Evolutionary conservation across 148 eudicot species (phyloP).

Genomic region (Arbutus unedo): DNA sequence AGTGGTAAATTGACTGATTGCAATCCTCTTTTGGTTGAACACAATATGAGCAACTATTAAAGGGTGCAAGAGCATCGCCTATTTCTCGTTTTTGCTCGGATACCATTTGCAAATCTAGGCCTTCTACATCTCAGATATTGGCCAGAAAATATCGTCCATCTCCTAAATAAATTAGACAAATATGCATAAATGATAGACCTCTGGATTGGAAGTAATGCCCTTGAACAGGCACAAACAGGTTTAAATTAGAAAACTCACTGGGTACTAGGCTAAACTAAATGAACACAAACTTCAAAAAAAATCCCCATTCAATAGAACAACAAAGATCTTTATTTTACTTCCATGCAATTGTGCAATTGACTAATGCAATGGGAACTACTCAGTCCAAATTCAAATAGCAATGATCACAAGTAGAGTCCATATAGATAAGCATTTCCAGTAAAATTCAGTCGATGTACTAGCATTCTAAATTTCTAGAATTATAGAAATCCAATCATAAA

Average conservation of each 20-base stretch:
- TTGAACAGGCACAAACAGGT: slow-evolving; percentile 15
- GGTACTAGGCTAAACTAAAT: slow-evolving; percentile 14
- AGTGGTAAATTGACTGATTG: background rate
- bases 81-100: too few species aligned
- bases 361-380: slow-evolving; percentile 9
- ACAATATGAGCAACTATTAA: background rate
- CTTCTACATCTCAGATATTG: background rate
- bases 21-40: background rate
- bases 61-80: background rate
- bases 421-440: slow-evolving; percentile 1
- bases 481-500: background rate
- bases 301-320: background rate
- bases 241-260: background rate
- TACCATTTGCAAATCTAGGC: background rate
- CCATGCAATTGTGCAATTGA: slow-evolving; percentile 6
- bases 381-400: slow-evolving; percentile 11
- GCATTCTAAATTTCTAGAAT: background rate
- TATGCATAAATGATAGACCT: background rate
- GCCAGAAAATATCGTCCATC: background rate
- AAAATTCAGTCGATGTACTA: background rate
- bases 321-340: slow-evolving; percentile 3
- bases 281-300: slow-evolving; percentile 7
- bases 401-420: background rate
- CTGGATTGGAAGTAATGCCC: slow-evolving; percentile 2
- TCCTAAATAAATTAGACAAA: background rate